phyloP scores from a whole-genome alignment of 192 early-diverging fungal genomes.

The Helicostylum pulchrum region DNA sequence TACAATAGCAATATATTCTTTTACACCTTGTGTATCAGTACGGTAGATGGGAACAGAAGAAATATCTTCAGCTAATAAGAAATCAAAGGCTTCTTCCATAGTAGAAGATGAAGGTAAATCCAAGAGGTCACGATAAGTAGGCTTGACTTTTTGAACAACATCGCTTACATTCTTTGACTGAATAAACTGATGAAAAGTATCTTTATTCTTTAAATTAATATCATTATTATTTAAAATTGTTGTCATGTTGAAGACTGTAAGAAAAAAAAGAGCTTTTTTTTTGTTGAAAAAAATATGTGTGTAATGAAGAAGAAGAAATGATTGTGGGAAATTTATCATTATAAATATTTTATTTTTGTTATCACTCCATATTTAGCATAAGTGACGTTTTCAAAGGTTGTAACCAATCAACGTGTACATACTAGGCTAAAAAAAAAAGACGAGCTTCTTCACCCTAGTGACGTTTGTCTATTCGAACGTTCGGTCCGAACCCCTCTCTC shows the following conservation, averaged over 20 bases:
- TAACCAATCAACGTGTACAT: no score
- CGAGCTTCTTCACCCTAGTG: no score
- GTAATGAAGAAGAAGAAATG: no score
- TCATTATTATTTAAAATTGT: not conserved
- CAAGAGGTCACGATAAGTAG: conserved; percentile 25
- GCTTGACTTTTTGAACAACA: conserved; percentile 23
- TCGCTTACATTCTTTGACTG: conserved; percentile 18
- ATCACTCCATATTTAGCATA: no score
- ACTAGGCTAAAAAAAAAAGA: no score
- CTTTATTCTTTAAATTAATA: not conserved
- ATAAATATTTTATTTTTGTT: no score
- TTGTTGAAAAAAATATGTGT: no score
- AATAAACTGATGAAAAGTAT: conserved; percentile 13
- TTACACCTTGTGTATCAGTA: conserved; percentile 21
- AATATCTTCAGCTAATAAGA: conserved; percentile 50
- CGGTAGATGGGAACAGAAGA: conserved; percentile 55
- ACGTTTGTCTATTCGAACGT: no score
- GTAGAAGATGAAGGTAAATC: conserved; percentile 50
- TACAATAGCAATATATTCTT: conserved; percentile 51
- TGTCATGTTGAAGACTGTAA: conserved; percentile 2
- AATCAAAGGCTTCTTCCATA: conserved; percentile 55
- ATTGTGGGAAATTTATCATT: no score
- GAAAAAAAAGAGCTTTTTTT: not conserved
- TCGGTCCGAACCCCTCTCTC: no score
- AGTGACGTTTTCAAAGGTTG: no score